These are phyloP conservation scores for Pythium sp. DNA, from an alignment of 352 stramenopile species.

Conservation along the genomic window DNA sequence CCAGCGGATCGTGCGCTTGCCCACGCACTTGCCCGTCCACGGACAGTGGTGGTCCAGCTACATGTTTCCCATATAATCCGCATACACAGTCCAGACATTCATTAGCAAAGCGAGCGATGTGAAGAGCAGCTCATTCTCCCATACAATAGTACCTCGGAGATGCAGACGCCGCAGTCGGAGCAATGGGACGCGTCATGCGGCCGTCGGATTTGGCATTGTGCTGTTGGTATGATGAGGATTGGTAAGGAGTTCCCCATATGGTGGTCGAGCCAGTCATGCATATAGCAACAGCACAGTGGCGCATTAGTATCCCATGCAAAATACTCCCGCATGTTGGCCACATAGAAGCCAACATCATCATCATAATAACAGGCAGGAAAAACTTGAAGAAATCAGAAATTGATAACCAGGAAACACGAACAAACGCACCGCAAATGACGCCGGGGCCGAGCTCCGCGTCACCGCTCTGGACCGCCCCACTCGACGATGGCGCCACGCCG, in stretches of 20 bases:
- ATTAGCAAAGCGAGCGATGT: not conserved
- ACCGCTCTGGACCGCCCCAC: slow-evolving; percentile 12
- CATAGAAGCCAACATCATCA: not conserved
- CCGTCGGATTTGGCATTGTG: slow-evolving; percentile 71
- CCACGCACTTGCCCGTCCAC: slow-evolving; percentile 91
- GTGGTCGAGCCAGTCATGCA: not conserved
- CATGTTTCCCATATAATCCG: slow-evolving; percentile 1
- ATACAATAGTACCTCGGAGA: slow-evolving; percentile 31
- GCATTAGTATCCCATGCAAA: slow-evolving; percentile 1
- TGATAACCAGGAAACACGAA: not conserved
- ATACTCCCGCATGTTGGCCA: not conserved
- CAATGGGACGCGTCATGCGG: slow-evolving; percentile 74
- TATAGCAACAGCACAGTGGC: not conserved
- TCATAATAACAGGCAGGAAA: not conserved
- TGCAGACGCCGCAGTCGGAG: slow-evolving; percentile 74
- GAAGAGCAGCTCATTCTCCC: not conserved
- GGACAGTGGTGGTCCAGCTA: slow-evolving; percentile 91
- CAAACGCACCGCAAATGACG: slow-evolving; percentile 64
- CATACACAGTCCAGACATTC: not conserved
- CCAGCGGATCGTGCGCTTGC: slow-evolving; percentile 70
- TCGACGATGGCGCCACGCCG: slow-evolving; percentile 16
- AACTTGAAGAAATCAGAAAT: slow-evolving; percentile 10
- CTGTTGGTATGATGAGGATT: slow-evolving; percentile 22
- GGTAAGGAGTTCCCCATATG: not conserved
- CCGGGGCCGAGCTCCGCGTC: slow-evolving; percentile 37